These are phyloP conservation scores for Alternaria longipes DNA, from an alignment of 2,329 filamentous ascomycete species.

Conservation along the genomic window DNA sequence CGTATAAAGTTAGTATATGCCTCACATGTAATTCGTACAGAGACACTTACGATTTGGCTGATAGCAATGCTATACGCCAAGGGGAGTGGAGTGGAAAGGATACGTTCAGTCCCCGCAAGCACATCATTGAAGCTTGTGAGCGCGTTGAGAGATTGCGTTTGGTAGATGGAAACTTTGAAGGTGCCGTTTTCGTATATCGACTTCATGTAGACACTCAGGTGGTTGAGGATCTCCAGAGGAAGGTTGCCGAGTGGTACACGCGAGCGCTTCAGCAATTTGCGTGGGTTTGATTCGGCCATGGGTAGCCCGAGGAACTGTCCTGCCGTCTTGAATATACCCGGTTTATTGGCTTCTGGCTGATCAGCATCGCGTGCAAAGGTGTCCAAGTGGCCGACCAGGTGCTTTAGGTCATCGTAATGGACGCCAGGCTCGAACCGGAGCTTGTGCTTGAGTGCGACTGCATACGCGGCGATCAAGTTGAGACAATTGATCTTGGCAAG, in stretches of 20 bases:
- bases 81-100: constrained; percentile 81
- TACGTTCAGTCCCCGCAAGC: constrained; percentile 75
- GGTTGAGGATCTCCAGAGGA: constrained; percentile 79
- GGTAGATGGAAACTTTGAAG: constrained; percentile 64
- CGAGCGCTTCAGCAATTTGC: constrained; percentile 76
- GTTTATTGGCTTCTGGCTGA: constrained; percentile 43
- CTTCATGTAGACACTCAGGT: constrained; percentile 73
- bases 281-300: constrained; percentile 78
- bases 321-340: constrained; percentile 62
- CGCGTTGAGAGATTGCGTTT: constrained; percentile 67
- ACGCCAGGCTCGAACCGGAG: constrained; percentile 84
- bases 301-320: constrained; percentile 79
- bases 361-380: constrained; percentile 71
- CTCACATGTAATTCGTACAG: no score
- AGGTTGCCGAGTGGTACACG: constrained; percentile 78
- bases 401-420: constrained; percentile 76
- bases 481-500: constrained; percentile 71
- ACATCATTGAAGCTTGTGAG: constrained; percentile 74
- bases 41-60: constrained; percentile 67
- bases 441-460: constrained; percentile 79
- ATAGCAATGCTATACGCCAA: constrained; percentile 87
- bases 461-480: constrained; percentile 80
- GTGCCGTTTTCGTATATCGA: constrained; percentile 65
- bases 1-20: no score
- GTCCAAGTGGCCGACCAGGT: constrained; percentile 75